A percentile compares a stretch with the other conserved stretches of the same genome.
These are phyloP conservation scores for Tulasnella sp. DNA, from an alignment of 768 basidiomycete species.

Conservation along the genomic window DNA sequence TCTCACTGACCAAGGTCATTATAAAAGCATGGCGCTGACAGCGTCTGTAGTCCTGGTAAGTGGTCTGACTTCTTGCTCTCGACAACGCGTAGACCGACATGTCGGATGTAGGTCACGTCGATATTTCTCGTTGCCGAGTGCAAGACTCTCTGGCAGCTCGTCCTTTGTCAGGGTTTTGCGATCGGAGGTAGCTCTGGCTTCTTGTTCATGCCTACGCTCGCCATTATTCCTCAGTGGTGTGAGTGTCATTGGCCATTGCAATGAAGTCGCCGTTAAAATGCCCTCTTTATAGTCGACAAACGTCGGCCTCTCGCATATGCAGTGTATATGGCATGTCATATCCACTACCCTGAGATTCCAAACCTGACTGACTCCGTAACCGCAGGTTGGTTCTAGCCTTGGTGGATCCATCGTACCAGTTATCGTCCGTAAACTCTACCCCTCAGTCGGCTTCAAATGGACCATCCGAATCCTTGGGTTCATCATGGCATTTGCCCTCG, in stretches of 20 bases:
- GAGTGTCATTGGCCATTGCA: background rate
- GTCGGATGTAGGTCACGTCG: background rate
- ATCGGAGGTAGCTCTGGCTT: background rate
- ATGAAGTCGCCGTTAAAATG: no score
- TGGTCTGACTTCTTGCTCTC: background rate
- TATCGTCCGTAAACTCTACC: conserved; percentile 16
- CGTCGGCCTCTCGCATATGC: conserved; percentile 47
- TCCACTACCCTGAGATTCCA: conserved; percentile 48
- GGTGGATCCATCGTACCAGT: conserved; percentile 18
- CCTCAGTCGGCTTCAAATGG: conserved; percentile 16
- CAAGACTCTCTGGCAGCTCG: conserved; percentile 8
- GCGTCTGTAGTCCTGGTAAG: background rate
- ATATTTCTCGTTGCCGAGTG: conserved; percentile 8
- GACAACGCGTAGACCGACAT: background rate
- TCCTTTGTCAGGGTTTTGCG: conserved; percentile 10
- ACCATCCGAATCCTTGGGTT: conserved; percentile 56
- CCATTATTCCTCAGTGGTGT: conserved; percentile 2
- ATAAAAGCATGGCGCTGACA: background rate
- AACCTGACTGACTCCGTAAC: conserved; percentile 41
- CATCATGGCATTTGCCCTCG: conserved; percentile 41
- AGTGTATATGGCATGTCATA: no score
- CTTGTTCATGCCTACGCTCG: background rate
- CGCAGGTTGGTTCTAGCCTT: conserved; percentile 21
- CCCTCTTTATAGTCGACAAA: conserved; percentile 26
- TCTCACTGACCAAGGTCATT: conserved; percentile 2